Base-by-base conservation (phyloP, 768 basidiomycete species). In the Boletales sp. region DNA sequence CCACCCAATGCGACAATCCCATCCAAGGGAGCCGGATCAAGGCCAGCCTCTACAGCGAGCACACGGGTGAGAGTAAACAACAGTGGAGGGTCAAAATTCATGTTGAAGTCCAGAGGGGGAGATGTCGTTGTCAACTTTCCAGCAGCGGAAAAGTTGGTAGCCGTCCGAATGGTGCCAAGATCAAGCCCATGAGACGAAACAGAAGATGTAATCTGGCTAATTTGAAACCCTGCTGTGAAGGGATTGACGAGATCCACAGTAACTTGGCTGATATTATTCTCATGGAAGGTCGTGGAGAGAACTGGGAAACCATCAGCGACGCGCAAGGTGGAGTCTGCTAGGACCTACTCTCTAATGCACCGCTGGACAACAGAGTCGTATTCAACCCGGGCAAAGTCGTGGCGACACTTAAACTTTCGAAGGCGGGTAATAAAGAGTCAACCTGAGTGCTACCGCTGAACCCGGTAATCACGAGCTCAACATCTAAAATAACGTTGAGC, bases 61-160 rank as follows among this genome's bases (percentile, higher is more conserved):
- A 74, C 71, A n/a, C 85, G 78, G 30, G 84, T 84, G 19, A 89
- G 70, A 0, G 85, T 84, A 64, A 90, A 89, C 34, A 90, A 69
- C n/a, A 77, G 69, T 9, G 79, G 64, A 17, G 85, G 84, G 54
- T 87, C 81, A 54, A 83, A 76, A 61, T 87, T 86, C 78, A 88
- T 78, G 57, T 80, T 68, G 47, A 87, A 67, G 50, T 81, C 68
- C 50, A 89, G 69, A 7, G 61, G 61, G 8, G 87, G 86, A 2
- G 83, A 86, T 30, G 71, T 67, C 3, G 78, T 82, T 4, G 74
- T 78, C 5, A 73, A 66, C 52, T 82, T 80, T 10, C 84, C 82
- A 7, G 72, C 58, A 0, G 78, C 71, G 12, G 62, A 64, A 59
- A 88, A 86, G 53, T 75, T 70, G 2, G 71, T 79, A 7, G 67